Evolutionary conservation across 805 yeast species (phyloP).

Genomic region (Kuraishia capsulata): DNA sequence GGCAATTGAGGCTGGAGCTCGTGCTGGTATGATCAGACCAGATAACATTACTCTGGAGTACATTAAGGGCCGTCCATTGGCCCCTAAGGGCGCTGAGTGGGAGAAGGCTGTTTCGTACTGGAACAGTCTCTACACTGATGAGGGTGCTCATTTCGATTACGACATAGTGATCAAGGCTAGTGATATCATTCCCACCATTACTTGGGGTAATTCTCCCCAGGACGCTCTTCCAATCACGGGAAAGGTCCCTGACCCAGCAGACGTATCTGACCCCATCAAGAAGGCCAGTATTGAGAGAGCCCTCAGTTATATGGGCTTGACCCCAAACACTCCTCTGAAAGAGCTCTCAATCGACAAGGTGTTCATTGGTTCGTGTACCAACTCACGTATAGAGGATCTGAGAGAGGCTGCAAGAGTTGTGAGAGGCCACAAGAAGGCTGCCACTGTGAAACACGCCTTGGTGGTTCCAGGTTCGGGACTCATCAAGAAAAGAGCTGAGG

Average conservation of each 20-base stretch:
- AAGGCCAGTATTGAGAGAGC: constrained; percentile 87
- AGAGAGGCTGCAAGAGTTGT: constrained; percentile 93
- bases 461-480: constrained; percentile 98
- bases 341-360: constrained; percentile 84
- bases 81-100: constrained; percentile 93
- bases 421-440: constrained; percentile 82
- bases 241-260: constrained; percentile 82
- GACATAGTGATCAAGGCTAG: constrained; percentile 74
- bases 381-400: constrained; percentile 94
- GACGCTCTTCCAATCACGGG: constrained; percentile 95
- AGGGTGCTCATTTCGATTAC: constrained; percentile 81
- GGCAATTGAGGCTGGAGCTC: constrained; percentile 98
- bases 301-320: constrained; percentile 83
- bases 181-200: constrained; percentile 90
- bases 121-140: constrained; percentile 81
- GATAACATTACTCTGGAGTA: constrained; percentile 85
- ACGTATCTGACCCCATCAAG: constrained; percentile 60
- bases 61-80: constrained; percentile 87
- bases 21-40: constrained; percentile 99
- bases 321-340: constrained; percentile 69
- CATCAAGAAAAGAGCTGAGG: constrained; percentile 88
- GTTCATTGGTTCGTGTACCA: constrained; percentile 97
- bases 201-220: constrained; percentile 99
- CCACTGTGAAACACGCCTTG: constrained; percentile 69
- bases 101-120: constrained; percentile 89